Evolutionary conservation across 176 grass and related monocot species (phyloP).

Genomic region (Rhipidocladum racemiflorum): DNA sequence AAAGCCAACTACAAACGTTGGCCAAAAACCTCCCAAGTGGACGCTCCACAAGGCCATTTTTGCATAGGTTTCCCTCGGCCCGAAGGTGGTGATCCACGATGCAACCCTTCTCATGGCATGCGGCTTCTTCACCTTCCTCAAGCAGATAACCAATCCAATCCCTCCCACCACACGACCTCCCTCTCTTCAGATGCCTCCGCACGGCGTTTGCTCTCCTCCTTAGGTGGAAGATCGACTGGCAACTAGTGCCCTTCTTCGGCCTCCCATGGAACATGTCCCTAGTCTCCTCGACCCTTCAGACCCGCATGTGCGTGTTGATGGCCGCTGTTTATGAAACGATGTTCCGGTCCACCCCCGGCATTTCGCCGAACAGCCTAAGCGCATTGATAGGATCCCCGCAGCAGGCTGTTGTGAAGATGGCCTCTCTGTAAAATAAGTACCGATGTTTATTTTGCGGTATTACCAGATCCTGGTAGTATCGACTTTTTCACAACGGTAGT

Average conservation of each 20-base stretch:
- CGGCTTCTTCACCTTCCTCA: slow-evolving; percentile 58
- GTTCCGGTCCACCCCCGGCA: slow-evolving; percentile 38
- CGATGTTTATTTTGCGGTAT: too few relatives aligned
- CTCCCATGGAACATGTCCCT: slow-evolving; percentile 34
- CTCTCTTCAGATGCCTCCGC: background rate
- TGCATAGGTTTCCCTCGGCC: background rate
- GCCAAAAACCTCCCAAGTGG: background rate
- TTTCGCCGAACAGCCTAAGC: slow-evolving; percentile 43
- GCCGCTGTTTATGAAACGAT: slow-evolving; percentile 54
- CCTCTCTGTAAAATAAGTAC: too few relatives aligned
- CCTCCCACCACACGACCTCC: background rate
- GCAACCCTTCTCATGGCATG: slow-evolving; percentile 44
- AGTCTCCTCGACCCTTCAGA: slow-evolving; percentile 23
- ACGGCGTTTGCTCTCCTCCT: background rate
- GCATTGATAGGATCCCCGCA: too few relatives aligned
- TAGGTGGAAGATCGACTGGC: slow-evolving; percentile 54
- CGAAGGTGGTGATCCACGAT: slow-evolving; percentile 8
- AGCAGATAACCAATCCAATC: slow-evolving; percentile 27
- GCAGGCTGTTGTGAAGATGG: too few relatives aligned
- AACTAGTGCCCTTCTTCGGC: slow-evolving; percentile 27
- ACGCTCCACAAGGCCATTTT: background rate
- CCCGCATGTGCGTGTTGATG: slow-evolving; percentile 43
- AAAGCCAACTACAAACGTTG: background rate
- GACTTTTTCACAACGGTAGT: too few relatives aligned
- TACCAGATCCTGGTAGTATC: too few relatives aligned